Evolutionary conservation across 1,139 yeast genomes (phyloP).

Genomic region (Geotrichum bryndzae): DNA sequence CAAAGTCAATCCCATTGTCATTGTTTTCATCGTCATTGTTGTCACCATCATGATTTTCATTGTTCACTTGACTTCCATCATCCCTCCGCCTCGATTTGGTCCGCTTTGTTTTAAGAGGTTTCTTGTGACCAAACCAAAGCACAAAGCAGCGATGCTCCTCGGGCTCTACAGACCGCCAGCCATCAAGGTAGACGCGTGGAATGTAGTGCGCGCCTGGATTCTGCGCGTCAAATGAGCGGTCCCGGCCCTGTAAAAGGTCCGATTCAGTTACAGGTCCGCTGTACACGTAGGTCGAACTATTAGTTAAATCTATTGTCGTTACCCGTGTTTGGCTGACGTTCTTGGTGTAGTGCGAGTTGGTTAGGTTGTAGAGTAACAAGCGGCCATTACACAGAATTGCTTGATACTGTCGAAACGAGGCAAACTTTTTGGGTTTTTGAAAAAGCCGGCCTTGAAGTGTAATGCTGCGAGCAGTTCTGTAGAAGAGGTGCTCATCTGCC

Average conservation of each 20-base stretch:
- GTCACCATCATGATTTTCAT: not conserved
- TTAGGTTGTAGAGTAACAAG: slow-evolving; percentile 43
- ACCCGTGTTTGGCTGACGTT: slow-evolving; percentile 23
- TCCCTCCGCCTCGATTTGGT: slow-evolving; percentile 14
- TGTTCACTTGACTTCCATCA: not conserved
- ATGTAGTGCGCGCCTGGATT: slow-evolving; percentile 53
- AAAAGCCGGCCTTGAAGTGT: slow-evolving; percentile 57
- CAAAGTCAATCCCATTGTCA: not conserved
- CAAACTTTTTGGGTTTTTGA: slow-evolving; percentile 62
- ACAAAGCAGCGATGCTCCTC: slow-evolving; percentile 71
- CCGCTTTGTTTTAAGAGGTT: slow-evolving; percentile 30
- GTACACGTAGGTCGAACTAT: slow-evolving; percentile 56
- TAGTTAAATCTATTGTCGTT: slow-evolving; percentile 48
- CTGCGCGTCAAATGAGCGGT: slow-evolving; percentile 41
- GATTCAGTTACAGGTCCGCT: slow-evolving; percentile 58
- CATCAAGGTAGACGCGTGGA: slow-evolving; percentile 73
- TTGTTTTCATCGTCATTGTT: not conserved
- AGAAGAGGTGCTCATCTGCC: slow-evolving; percentile 47
- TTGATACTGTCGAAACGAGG: slow-evolving; percentile 54
- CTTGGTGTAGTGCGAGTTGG: slow-evolving; percentile 7
- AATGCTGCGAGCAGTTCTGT: slow-evolving; percentile 53
- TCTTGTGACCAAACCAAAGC: slow-evolving; percentile 70
- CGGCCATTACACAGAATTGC: slow-evolving; percentile 68
- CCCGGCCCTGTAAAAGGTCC: slow-evolving; percentile 48
- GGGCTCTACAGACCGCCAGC: slow-evolving; percentile 78